phyloP scores from a whole-genome alignment of 345 rosid genomes.

The Brassica nigra region DNA sequence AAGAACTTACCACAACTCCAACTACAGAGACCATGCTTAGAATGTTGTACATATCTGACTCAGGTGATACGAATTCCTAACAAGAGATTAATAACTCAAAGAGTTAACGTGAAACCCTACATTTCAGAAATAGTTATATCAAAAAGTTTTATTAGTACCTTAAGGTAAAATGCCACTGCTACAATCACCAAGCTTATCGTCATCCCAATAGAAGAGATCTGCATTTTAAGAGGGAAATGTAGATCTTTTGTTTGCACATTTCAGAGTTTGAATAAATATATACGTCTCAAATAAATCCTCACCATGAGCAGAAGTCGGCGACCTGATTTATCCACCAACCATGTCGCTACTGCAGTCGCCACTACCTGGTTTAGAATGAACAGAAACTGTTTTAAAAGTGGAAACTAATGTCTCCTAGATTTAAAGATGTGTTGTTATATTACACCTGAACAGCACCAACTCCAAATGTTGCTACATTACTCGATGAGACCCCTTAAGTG shows the following conservation, averaged over 20 bases:
- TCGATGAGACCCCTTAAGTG: constrained; percentile 66
- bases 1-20: constrained; percentile 81
- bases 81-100: constrained; percentile 20
- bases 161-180: constrained; percentile 64
- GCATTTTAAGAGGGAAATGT: constrained; percentile 17
- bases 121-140: background rate
- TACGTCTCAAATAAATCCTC: constrained; percentile 27
- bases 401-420: background rate
- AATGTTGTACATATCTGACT: constrained; percentile 55
- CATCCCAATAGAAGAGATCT: constrained; percentile 86
- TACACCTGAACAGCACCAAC: constrained; percentile 86
- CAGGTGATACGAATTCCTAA: constrained; percentile 61
- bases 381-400: background rate
- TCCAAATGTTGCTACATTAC: constrained; percentile 72
- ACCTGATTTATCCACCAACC: constrained; percentile 87
- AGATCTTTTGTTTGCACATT: background rate
- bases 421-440: background rate
- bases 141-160: constrained; percentile 42
- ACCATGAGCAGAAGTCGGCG: constrained; percentile 90
- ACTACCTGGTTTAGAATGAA: constrained; percentile 53
- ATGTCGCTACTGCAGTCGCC: constrained; percentile 80
- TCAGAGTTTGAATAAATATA: background rate
- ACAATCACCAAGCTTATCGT: constrained; percentile 69
- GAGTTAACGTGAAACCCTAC: constrained; percentile 13
- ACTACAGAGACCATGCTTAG: constrained; percentile 74